Conservation (phyloP, 139 green algal species). For the Trebouxia sp. region DNA sequence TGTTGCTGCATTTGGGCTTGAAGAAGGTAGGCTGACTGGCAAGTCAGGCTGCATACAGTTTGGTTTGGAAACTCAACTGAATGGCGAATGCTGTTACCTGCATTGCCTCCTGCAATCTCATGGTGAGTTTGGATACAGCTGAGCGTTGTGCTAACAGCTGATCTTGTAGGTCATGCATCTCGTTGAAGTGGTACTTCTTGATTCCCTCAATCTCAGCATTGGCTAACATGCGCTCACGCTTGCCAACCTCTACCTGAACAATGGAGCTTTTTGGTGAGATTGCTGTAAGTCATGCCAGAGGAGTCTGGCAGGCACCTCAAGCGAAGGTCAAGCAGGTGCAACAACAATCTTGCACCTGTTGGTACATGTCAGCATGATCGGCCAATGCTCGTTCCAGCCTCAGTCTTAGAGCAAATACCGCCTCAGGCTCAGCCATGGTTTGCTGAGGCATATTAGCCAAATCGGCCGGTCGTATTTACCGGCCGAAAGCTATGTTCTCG, state of each 20-base stretch:
- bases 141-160: conserved; percentile 11
- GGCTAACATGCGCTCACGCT: conserved; percentile 4
- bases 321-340: too few relatives aligned
- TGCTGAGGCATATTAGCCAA: background rate
- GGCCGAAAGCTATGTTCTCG: background rate
- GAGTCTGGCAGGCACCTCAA: too few relatives aligned
- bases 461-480: background rate
- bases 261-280: too few relatives aligned
- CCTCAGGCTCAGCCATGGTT: conserved; percentile 12
- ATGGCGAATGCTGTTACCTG: background rate
- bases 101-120: background rate
- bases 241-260: conserved; percentile 16
- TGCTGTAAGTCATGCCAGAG: too few relatives aligned
- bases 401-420: background rate
- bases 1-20: background rate
- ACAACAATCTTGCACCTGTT: background rate
- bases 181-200: background rate
- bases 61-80: background rate
- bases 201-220: conserved; percentile 12
- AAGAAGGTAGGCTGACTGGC: too few relatives aligned
- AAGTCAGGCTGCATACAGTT: too few relatives aligned
- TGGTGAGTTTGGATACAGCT: background rate
- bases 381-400: background rate
- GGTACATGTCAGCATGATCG: conserved; percentile 18
- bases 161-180: conserved; percentile 12